Evolutionary conservation across 176 grass and related monocot species (phyloP).

Genomic region (Rhynchospora tenuis): DNA sequence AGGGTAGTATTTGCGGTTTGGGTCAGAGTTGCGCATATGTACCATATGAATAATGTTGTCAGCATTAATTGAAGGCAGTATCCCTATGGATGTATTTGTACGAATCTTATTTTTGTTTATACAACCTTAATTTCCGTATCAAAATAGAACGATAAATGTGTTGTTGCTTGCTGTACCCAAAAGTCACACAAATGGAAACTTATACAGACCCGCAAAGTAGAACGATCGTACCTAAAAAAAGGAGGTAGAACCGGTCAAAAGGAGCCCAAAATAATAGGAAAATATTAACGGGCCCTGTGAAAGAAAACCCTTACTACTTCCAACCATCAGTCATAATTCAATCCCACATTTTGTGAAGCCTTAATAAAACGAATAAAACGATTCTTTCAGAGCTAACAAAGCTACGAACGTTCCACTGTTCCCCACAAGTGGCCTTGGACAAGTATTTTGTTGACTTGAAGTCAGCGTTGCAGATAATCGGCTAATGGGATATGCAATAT

Average conservation of each 20-base stretch:
- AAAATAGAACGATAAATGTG: background rate
- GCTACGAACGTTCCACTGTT: background rate
- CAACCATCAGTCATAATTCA: background rate
- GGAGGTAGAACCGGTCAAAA: background rate
- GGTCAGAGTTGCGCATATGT: background rate
- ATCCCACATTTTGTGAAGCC: background rate
- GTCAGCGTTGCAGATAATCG: background rate
- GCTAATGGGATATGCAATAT: background rate
- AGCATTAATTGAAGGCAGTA: background rate
- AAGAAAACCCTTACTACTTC: background rate
- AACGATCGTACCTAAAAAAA: no score
- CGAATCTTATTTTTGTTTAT: no score
- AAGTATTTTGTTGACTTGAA: background rate
- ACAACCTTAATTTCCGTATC: background rate
- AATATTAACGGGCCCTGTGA: background rate
- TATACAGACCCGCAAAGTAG: no score
- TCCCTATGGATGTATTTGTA: background rate
- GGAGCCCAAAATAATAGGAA: background rate
- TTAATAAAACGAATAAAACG: no score
- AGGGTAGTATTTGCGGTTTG: background rate
- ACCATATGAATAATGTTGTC: background rate
- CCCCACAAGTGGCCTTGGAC: background rate
- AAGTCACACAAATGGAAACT: background rate
- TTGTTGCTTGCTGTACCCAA: background rate
- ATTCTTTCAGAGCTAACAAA: background rate